Conservation (phyloP, 257 asterid species). For the Petrea volubilis region DNA sequence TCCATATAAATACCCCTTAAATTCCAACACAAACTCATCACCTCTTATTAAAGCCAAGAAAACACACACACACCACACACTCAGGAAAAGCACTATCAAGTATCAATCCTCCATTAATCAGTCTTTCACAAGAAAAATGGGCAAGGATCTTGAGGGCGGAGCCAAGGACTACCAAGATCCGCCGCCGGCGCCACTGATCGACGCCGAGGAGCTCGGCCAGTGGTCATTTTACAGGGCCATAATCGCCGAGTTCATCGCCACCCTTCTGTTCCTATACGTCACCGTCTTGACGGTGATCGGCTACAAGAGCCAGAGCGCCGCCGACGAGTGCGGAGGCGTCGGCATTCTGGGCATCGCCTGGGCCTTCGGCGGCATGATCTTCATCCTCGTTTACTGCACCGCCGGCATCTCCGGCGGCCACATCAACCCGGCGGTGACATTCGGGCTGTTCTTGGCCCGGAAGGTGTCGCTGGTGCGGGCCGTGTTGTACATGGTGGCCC, state of each 20-base stretch:
- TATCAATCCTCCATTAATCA: neutral
- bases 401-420: conserved; percentile 57
- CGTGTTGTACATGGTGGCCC: conserved; percentile 48
- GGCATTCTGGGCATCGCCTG: conserved; percentile 42
- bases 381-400: conserved; percentile 41
- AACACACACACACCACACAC: neutral
- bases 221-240: conserved; percentile 39
- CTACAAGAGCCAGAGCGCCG: conserved; percentile 30
- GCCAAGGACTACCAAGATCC: conserved; percentile 40
- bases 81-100: neutral
- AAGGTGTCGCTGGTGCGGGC: conserved; percentile 51
- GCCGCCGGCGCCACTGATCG: conserved; percentile 36
- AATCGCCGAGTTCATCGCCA: conserved; percentile 36
- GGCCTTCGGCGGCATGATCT: conserved; percentile 48
- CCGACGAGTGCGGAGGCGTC: conserved; percentile 38
- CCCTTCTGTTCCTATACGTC: conserved; percentile 32
- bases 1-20: conserved; percentile 25
- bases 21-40: conserved; percentile 1
- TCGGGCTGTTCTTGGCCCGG: conserved; percentile 48
- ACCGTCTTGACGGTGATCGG: conserved; percentile 40
- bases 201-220: conserved; percentile 30
- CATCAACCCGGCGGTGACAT: conserved; percentile 56
- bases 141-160: conserved; percentile 31
- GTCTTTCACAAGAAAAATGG: conserved; percentile 20
- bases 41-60: too few species aligned